Evolutionary conservation across 2,329 filamentous ascomycete genomes (phyloP).

Genomic region (Colletotrichum truncatum): DNA sequence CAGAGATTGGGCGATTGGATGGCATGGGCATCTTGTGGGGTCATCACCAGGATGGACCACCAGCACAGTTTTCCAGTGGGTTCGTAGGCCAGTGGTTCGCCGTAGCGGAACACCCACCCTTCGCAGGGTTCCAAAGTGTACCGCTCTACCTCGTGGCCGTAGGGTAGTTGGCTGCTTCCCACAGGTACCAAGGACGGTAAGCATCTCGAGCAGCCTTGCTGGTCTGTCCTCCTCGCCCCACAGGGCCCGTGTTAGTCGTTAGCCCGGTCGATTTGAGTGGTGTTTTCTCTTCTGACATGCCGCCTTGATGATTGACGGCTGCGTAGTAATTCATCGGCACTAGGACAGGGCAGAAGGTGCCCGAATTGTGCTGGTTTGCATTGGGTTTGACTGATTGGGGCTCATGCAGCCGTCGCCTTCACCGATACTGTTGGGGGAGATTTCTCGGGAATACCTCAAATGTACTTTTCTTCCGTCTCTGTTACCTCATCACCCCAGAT

Average conservation of each 20-base stretch:
- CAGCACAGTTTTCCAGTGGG: conserved; percentile 11
- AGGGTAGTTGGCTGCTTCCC: background rate
- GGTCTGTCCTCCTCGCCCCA: background rate
- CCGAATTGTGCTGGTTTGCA: background rate
- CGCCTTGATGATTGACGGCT: background rate
- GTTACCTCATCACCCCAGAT: too few relatives aligned
- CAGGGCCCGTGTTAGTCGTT: background rate
- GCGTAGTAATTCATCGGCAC: background rate
- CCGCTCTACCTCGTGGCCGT: conserved; percentile 13
- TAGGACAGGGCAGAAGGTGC: background rate
- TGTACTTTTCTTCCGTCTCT: background rate
- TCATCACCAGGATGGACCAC: conserved; percentile 5
- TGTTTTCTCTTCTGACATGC: too few relatives aligned
- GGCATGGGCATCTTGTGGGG: conserved; percentile 1
- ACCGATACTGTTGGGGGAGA: background rate
- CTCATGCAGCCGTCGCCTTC: conserved; percentile 10
- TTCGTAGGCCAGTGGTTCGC: conserved; percentile 5
- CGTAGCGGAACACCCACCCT: background rate
- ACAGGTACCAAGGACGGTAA: background rate
- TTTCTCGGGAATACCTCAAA: conserved; percentile 19
- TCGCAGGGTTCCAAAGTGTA: background rate
- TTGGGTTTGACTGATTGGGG: too few relatives aligned
- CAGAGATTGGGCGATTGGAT: conserved; percentile 19
- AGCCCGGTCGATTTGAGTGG: background rate
- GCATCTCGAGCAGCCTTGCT: background rate